Base-by-base conservation (phyloP, 169 alveolate genomes). In the Eimeria mitis region DNA sequence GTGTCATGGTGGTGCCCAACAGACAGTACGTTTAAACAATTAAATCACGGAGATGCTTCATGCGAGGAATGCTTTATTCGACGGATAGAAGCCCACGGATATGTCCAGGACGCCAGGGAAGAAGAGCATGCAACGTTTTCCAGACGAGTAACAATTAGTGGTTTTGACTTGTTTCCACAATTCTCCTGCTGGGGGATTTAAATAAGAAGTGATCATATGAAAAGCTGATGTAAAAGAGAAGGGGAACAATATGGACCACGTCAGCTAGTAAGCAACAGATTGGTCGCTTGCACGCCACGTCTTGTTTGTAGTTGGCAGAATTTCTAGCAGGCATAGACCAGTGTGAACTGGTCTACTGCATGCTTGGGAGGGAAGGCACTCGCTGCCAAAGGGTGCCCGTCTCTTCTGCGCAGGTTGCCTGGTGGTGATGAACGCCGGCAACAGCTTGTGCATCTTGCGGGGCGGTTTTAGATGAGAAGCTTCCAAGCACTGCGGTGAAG, bases 261-360 rank as follows among this genome's bases (percentile, higher is more conserved):
- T 13, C 78, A 68, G 78, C 78, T 13, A 68, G 78, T 68, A 68
- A 68, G 78, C 78, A 68, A 9, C 78, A 68, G 7, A 23, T 68
- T 11, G 28, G 47, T 25, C 25, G 44, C 4, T 11, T 68, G 47
- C 78, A 68, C 7, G 49, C 49, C 49, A 1, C 2, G 78, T 34
- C 49, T 13, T 68, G 78, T 68, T 31, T 31, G 78, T 63, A 28
- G 73, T 63, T 28, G 73, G 42, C 73, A 28, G 37, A 34, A 34
- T 0, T 31, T n/a, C 42, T 28, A 34, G 44, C 78, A 68, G 78
- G 49, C 42, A 28, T 65, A 7, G 7, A n/a, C 8, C 75, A 28
- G 14, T 31, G 47, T 68, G 28, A 9, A 47, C 4, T 44, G 28
- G 34, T 68, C 23, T 31, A 6, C 28, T n/a, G 47, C 78, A 68